These are phyloP conservation scores for Kalanchoe fedtschenkoi DNA, from an alignment of 164 flowering plant genomes.

Conservation along the genomic window DNA sequence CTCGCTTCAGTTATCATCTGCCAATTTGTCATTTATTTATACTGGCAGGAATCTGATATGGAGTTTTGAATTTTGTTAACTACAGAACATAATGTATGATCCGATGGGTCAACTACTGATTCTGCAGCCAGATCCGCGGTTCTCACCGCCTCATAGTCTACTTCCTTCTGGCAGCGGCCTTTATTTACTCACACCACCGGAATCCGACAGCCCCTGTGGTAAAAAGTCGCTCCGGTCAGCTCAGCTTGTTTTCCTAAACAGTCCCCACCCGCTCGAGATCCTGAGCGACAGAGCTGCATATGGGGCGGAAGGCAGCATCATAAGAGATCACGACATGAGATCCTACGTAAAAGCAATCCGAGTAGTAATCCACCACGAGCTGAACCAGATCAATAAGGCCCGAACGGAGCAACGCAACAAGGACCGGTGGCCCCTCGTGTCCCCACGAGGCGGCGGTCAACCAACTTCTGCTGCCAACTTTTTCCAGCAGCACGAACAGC, in stretches of 20 bases:
- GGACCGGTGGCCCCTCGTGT: conserved; percentile 67
- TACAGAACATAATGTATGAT: conserved; percentile 65
- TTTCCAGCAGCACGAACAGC: conserved; percentile 14
- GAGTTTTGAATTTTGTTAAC: neutral
- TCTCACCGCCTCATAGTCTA: conserved; percentile 83
- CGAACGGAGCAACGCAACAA: conserved; percentile 48
- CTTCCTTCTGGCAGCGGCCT: conserved; percentile 92
- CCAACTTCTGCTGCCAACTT: conserved; percentile 6
- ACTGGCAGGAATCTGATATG: no score
- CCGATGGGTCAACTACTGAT: conserved; percentile 91
- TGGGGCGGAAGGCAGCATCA: conserved; percentile 77
- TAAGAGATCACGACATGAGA: conserved; percentile 85
- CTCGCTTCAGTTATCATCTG: neutral
- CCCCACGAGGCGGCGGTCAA: conserved; percentile 12
- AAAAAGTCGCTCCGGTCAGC: conserved; percentile 61
- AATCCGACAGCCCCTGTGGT: conserved; percentile 22
- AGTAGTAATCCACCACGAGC: conserved; percentile 62
- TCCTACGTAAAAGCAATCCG: conserved; percentile 65
- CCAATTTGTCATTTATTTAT: no score
- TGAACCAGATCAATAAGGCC: conserved; percentile 45
- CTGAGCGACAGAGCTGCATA: conserved; percentile 79
- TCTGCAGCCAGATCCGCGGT: conserved; percentile 79
- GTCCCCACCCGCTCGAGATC: conserved; percentile 94
- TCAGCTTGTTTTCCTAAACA: conserved; percentile 49
- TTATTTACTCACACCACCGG: conserved; percentile 33